These are phyloP conservation scores for Wickerhamiella parazyma DNA, from an alignment of 805 yeast species.

Conservation along the genomic window DNA sequence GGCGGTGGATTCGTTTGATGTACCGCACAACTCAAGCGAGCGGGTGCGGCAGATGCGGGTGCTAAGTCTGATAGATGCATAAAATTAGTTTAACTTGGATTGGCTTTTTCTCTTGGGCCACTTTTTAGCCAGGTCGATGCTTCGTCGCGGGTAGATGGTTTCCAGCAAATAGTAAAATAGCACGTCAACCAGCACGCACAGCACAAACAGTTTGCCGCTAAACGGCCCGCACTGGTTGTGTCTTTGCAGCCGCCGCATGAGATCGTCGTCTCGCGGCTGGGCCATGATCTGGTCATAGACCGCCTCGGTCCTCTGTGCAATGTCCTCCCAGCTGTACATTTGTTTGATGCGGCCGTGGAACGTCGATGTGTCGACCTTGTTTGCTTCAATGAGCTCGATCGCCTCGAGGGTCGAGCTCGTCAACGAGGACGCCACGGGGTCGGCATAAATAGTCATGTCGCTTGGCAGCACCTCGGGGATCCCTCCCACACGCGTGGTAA, in stretches of 20 bases:
- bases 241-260: slow-evolving; percentile 45
- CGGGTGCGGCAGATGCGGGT: slow-evolving; percentile 4
- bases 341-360: slow-evolving; percentile 66
- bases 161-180: slow-evolving; percentile 51
- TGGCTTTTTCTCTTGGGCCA: slow-evolving; percentile 42
- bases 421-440: slow-evolving; percentile 74
- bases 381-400: slow-evolving; percentile 42
- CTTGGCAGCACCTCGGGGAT: slow-evolving; percentile 91
- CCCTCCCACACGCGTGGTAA: slow-evolving; percentile 93
- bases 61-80: slow-evolving; percentile 6
- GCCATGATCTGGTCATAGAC: slow-evolving; percentile 43
- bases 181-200: slow-evolving; percentile 72
- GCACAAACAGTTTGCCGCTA: slow-evolving; percentile 73
- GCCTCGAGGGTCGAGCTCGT: slow-evolving; percentile 63
- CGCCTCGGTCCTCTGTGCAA: slow-evolving; percentile 70
- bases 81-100: neutral
- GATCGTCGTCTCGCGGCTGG: slow-evolving; percentile 33
- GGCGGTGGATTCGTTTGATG: slow-evolving; percentile 2
- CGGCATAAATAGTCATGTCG: slow-evolving; percentile 85
- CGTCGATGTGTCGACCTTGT: slow-evolving; percentile 49
- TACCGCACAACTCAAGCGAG: neutral
- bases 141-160: slow-evolving; percentile 49
- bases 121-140: slow-evolving; percentile 62
- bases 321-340: slow-evolving; percentile 88
- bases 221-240: slow-evolving; percentile 54